phyloP scores from a whole-genome alignment of 345 rosid genomes.

The Gossypium bickii region DNA sequence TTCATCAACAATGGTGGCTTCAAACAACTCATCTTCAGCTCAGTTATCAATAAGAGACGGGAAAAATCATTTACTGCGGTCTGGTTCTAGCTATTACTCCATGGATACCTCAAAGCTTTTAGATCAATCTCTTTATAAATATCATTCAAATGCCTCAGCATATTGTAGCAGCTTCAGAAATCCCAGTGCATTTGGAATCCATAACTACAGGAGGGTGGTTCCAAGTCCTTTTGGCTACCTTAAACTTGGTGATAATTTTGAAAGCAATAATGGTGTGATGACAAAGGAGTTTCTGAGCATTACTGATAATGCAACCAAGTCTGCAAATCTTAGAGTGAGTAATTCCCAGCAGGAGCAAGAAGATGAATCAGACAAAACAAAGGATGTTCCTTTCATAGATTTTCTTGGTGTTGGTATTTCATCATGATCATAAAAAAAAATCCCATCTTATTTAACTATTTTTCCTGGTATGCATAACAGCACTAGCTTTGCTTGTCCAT shows the following conservation, averaged over 20 bases:
- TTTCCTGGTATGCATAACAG: slow-evolving; percentile 3
- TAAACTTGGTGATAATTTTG: slow-evolving; percentile 21
- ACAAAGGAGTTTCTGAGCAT: slow-evolving; percentile 23
- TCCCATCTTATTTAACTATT: slow-evolving; percentile 16
- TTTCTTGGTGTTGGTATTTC: slow-evolving; percentile 74
- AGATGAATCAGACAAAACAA: slow-evolving; percentile 23
- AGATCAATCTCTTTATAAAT: slow-evolving; percentile 25
- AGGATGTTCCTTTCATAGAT: slow-evolving; percentile 55
- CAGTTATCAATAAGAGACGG: slow-evolving; percentile 30
- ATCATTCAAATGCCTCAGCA: slow-evolving; percentile 21
- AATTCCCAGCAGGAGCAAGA: slow-evolving; percentile 30
- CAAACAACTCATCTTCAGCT: slow-evolving; percentile 22
- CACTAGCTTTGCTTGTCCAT: not conserved
- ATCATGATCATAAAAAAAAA: slow-evolving; percentile 32
- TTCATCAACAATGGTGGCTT: slow-evolving; percentile 16
- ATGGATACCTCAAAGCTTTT: slow-evolving; percentile 18
- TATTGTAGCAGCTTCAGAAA: slow-evolving; percentile 11
- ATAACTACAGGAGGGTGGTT: slow-evolving; percentile 29
- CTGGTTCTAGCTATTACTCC: slow-evolving; percentile 21
- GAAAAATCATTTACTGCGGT: slow-evolving; percentile 22
- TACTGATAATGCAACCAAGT: slow-evolving; percentile 13
- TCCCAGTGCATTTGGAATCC: slow-evolving; percentile 19
- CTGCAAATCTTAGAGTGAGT: slow-evolving; percentile 15
- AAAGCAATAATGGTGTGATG: slow-evolving; percentile 16
- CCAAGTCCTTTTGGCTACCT: slow-evolving; percentile 37